phyloP scores from a whole-genome alignment of 1,139 yeast species.

The Sugiyamaella novakii region DNA sequence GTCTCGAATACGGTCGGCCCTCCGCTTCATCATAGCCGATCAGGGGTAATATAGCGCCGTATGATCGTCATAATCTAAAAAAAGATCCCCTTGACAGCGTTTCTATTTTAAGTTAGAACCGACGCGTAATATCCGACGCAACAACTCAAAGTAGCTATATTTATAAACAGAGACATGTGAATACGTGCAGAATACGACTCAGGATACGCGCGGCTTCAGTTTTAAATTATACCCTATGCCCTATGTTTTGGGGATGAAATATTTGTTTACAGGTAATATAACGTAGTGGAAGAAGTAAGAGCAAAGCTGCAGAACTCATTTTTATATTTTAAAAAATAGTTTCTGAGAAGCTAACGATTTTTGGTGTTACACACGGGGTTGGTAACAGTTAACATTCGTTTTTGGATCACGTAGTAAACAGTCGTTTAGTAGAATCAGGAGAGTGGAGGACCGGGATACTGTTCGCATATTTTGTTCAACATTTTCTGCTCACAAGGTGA shows the following conservation, averaged over 20 bases:
- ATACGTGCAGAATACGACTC: background rate
- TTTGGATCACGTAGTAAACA: no score
- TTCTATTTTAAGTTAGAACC: background rate
- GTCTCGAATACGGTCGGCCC: background rate
- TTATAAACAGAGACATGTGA: slow-evolving; percentile 2
- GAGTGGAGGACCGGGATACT: no score
- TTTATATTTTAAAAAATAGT: no score
- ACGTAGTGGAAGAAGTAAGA: no score
- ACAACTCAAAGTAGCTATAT: background rate
- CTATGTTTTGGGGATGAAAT: background rate
- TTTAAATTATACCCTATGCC: background rate
- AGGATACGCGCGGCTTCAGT: slow-evolving; percentile 4
- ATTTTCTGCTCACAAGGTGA: no score
- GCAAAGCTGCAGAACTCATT: no score
- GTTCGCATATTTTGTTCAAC: no score
- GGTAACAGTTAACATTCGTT: no score
- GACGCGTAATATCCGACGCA: background rate
- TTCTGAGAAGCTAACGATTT: no score
- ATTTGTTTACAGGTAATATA: slow-evolving; percentile 7
- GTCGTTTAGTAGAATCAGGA: no score
- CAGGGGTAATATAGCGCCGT: background rate
- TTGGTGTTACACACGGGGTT: no score
- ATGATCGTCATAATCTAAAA: background rate
- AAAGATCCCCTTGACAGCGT: background rate
- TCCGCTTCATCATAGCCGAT: background rate